A percentile compares a stretch with the other conserved stretches of the same genome.
Conservation (phyloP, 106 monocot species). For the Platanthera zijinensis region DNA sequence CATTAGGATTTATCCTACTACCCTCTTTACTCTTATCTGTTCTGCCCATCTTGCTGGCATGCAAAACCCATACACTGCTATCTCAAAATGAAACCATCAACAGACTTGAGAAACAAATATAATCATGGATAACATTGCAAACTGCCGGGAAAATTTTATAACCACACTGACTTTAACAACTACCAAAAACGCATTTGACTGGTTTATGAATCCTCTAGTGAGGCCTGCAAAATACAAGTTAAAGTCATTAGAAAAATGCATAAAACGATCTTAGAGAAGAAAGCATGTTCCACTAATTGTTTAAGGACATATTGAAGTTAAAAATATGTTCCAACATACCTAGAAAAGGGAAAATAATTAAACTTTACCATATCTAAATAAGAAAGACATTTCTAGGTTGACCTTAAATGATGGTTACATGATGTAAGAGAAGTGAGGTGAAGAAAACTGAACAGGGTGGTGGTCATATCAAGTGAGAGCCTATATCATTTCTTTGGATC, state of each 20-base stretch:
- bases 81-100: background rate
- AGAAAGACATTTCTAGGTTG: background rate
- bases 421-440: no score
- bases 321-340: background rate
- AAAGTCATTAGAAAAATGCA: background rate
- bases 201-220: background rate
- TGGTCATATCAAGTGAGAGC: no score
- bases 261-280: background rate
- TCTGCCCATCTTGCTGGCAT: conserved; percentile 36
- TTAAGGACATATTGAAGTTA: background rate
- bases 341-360: background rate
- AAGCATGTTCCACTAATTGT: background rate
- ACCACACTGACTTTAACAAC: background rate
- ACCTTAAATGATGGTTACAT: background rate
- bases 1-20: conserved; percentile 22
- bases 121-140: background rate
- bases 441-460: no score
- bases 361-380: background rate
- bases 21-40: conserved; percentile 20
- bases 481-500: no score
- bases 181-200: background rate
- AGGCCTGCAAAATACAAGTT: background rate
- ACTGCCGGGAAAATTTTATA: background rate
- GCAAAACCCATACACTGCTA: conserved; percentile 4
- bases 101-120: background rate